phyloP scores from a whole-genome alignment of 1,284 basidiomycete genomes.

The Ustilago cynodontis region DNA sequence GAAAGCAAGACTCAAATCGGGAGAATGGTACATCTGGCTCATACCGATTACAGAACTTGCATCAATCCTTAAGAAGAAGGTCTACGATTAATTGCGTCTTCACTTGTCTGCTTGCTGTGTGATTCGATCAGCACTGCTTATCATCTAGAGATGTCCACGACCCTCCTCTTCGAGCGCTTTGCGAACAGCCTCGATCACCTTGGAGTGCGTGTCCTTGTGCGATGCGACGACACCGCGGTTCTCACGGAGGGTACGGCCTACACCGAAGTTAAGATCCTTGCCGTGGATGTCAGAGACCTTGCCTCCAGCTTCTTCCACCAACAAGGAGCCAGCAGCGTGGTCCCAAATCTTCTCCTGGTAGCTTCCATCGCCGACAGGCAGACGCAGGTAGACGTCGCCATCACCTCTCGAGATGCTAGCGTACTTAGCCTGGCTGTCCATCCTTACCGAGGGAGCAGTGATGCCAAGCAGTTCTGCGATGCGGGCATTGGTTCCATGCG shows the following conservation, averaged over 20 bases:
- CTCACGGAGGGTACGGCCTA: slow-evolving; percentile 84
- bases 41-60: no score
- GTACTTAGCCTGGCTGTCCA: slow-evolving; percentile 99
- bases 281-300: slow-evolving; percentile 86
- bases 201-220: slow-evolving; percentile 77
- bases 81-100: no score
- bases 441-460: slow-evolving; percentile 79
- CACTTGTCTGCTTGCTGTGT: neutral
- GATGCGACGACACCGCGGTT: slow-evolving; percentile 89
- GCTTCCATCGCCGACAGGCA: slow-evolving; percentile 82
- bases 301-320: slow-evolving; percentile 91
- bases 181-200: slow-evolving; percentile 82
- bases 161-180: slow-evolving; percentile 75
- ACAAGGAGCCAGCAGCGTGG: slow-evolving; percentile 86
- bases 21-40: no score
- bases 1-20: no score
- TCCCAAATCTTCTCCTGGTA: slow-evolving; percentile 96
- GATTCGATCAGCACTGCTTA: no score
- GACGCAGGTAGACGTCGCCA: slow-evolving; percentile 88
- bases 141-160: slow-evolving; percentile 50
- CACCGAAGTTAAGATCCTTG: slow-evolving; percentile 83
- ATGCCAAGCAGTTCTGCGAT: slow-evolving; percentile 81
- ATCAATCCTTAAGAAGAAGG: no score
- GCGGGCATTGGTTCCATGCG: slow-evolving; percentile 82
- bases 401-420: slow-evolving; percentile 87